Conservation (phyloP, 192 early-diverging fungal genomes). For the Coemansia sp. region DNA sequence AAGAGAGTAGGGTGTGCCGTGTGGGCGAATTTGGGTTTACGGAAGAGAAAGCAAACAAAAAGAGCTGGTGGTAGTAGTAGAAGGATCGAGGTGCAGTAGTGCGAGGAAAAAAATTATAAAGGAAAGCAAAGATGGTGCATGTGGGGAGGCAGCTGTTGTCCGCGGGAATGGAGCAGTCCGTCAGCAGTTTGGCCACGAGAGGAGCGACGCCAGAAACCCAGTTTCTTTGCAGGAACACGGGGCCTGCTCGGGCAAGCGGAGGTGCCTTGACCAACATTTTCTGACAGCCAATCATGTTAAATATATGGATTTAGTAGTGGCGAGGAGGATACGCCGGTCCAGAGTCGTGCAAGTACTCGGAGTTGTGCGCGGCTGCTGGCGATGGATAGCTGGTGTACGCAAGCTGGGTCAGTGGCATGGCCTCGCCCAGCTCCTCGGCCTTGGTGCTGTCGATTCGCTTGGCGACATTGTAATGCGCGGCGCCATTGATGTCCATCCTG, state of each 20-base stretch:
- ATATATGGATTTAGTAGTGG: not conserved
- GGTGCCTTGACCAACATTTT: no score
- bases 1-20: not conserved
- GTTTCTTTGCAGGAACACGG: not conserved
- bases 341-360: not conserved
- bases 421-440: slow-evolving; percentile 30
- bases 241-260: not conserved
- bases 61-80: not conserved
- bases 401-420: slow-evolving; percentile 30
- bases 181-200: not conserved
- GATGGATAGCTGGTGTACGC: slow-evolving; percentile 8
- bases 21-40: not conserved
- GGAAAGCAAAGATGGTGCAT: not conserved
- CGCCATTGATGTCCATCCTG: slow-evolving; percentile 53
- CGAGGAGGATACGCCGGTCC: not conserved
- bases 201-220: not conserved
- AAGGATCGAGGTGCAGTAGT: slow-evolving; percentile 1
- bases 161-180: not conserved
- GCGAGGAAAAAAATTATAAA: not conserved
- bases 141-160: not conserved
- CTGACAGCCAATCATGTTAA: no score
- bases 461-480: slow-evolving; percentile 39
- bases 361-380: slow-evolving; percentile 3
- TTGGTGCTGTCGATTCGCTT: slow-evolving; percentile 19
- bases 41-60: not conserved